phyloP scores from a whole-genome alignment of 2,329 filamentous ascomycete species.

The Diaporthe australafricana region DNA sequence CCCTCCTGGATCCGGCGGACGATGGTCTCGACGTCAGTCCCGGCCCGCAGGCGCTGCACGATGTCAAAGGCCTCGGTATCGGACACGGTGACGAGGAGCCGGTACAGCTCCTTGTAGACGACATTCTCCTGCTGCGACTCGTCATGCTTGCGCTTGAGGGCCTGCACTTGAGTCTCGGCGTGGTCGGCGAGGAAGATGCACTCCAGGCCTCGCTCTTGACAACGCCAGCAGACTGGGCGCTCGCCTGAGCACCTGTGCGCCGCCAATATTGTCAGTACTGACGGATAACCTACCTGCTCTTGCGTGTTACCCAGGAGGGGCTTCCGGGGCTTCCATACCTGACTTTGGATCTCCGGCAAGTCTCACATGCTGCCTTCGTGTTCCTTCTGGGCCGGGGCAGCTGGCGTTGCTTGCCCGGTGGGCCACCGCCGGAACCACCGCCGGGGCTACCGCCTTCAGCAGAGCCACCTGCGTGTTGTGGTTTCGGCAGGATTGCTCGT shows the following conservation, averaged over 20 bases:
- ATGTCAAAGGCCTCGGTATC: conserved; percentile 10
- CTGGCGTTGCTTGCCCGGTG: background rate
- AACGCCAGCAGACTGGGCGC: background rate
- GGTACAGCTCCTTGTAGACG: conserved; percentile 13
- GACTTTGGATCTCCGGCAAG: conserved; percentile 12
- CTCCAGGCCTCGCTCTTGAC: background rate
- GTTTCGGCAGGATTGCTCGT: background rate
- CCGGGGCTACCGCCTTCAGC: background rate
- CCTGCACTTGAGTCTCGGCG: conserved; percentile 5
- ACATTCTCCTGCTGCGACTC: background rate
- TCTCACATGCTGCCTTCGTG: conserved; percentile 1
- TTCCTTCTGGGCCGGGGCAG: background rate
- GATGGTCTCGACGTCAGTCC: background rate
- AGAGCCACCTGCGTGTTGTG: background rate
- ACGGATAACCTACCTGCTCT: too few species aligned
- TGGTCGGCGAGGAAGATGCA: background rate
- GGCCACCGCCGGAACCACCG: background rate
- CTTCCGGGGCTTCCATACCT: conserved; percentile 7
- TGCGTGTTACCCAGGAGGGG: background rate
- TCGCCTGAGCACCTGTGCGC: background rate
- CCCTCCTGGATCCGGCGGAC: conserved; percentile 3
- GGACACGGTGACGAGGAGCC: background rate
- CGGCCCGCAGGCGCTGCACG: conserved; percentile 3
- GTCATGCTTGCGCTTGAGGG: conserved; percentile 18
- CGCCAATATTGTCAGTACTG: background rate